phyloP scores from a whole-genome alignment of 257 asterid genomes.

The Capsicum pubescens region DNA sequence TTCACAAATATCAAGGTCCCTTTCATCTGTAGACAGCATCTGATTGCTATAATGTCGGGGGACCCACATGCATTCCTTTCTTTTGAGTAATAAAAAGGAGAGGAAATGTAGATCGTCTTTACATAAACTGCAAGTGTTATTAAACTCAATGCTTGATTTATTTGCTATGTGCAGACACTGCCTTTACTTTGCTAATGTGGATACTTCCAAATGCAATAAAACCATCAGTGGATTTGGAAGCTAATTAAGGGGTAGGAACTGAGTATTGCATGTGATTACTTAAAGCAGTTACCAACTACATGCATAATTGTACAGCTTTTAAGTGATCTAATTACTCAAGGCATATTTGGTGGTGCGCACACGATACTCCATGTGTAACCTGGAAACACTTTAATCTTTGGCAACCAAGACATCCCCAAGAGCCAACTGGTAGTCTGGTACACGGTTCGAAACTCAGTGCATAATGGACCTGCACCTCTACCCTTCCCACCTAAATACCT shows the following conservation, averaged over 20 bases:
- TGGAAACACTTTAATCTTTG: neutral
- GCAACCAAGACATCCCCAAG: neutral
- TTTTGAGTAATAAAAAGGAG: neutral
- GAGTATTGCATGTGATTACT: conserved; percentile 11
- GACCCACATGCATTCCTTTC: conserved; percentile 15
- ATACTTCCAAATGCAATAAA: conserved; percentile 14
- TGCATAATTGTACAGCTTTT: neutral
- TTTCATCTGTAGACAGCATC: neutral
- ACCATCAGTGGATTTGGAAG: neutral
- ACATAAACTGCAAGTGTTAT: neutral
- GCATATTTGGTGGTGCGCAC: neutral
- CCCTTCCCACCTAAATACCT: conserved; percentile 21
- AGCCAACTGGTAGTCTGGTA: neutral
- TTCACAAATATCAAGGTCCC: conserved; percentile 20
- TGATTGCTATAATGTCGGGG: neutral
- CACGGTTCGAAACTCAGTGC: neutral
- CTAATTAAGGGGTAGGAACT: neutral
- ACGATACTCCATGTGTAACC: neutral
- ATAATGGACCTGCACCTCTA: neutral
- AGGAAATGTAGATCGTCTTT: neutral
- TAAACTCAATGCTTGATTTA: neutral
- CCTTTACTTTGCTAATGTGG: neutral
- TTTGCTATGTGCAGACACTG: neutral
- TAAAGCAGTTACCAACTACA: conserved; percentile 8
- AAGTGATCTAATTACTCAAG: neutral